Conservation (phyloP, 2,329 filamentous ascomycete species). For the Cordyceps fumosorosea region DNA sequence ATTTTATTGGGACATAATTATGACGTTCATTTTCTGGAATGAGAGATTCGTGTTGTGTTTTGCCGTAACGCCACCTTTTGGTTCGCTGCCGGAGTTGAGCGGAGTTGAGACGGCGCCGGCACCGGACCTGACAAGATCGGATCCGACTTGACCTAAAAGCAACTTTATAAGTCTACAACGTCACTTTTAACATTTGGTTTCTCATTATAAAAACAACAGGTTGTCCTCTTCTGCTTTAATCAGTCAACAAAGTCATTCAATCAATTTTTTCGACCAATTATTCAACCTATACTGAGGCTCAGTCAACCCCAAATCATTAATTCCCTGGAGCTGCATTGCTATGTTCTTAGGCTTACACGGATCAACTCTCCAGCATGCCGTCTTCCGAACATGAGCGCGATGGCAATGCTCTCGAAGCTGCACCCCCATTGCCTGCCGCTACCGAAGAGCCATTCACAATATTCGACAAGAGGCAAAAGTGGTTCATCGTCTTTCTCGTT, state of each 20-base stretch:
- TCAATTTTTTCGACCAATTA: neutral
- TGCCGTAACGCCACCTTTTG: neutral
- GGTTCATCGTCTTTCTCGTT: constrained; percentile 38
- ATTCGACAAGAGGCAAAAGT: constrained; percentile 43
- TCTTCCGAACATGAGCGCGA: neutral
- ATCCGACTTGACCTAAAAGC: constrained; percentile 6
- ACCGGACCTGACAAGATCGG: constrained; percentile 7
- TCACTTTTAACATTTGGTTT: neutral
- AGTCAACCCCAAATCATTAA: neutral
- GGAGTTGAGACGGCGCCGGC: neutral
- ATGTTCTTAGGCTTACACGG: neutral
- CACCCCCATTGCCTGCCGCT: neutral
- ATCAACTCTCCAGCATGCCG: neutral
- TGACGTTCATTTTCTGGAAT: neutral
- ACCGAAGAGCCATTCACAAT: constrained; percentile 38
- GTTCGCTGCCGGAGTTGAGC: constrained; percentile 6
- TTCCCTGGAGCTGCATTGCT: neutral
- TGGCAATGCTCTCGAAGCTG: neutral
- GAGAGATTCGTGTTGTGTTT: neutral
- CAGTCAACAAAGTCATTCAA: neutral
- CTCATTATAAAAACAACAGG: neutral
- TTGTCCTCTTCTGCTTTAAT: neutral
- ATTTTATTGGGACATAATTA: neutral
- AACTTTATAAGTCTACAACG: neutral
- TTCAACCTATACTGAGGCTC: neutral